Evolutionary conservation across 2,329 filamentous ascomycete species (phyloP), one percentile per base, ranked within the genome.

Genomic region (Fusarium bactridioides): DNA sequence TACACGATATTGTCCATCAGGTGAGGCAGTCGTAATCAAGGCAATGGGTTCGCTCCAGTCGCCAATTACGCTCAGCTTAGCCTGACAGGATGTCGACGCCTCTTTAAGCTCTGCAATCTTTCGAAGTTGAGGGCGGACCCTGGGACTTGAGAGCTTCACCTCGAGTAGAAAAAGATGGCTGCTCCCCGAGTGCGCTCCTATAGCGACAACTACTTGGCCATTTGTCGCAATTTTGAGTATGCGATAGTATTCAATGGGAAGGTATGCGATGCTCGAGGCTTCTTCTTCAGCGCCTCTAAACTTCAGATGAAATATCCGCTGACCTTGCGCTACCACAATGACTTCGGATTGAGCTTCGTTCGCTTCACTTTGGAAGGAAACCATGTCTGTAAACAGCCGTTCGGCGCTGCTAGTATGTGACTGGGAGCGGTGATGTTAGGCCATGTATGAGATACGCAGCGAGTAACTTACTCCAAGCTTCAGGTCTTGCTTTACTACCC

Each of bases 381-480:
- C 45, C 45, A 48, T 48, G 45, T 48, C 45, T 11, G 45, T 48
- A n/a, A 48, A 48, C 16, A 31, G 44, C 19, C 27, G 10, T 4
- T 10, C 13, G 12, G 2, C 44, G 10, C 11, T n/a, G 44, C 25
- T 47, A 10, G 8, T 21, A 4, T 9, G 12, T 21, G 25, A n/a
- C 44, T 47, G 4, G 13, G 13, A n/a, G 12, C 4, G 16, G 4
- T 15, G 3, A 21, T 31, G 27, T 48, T 29, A 48, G 27, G 5
- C 7, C 4, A 10, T n/a, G 44, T 21, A n/a, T 4, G 1, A 10
- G 9, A 16, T 10, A 12, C 5, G 19, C 9, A 7, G 5, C 12
- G 0, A 11, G 6, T 11, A n/a, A 29, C 45, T 48, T 48, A 48
- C 45, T 8, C 27, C 27, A n/a, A n/a, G 27, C 27, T n/a, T 29